These are phyloP conservation scores for Solanum paucissectum DNA, from an alignment of 257 asterid species.

Conservation along the genomic window DNA sequence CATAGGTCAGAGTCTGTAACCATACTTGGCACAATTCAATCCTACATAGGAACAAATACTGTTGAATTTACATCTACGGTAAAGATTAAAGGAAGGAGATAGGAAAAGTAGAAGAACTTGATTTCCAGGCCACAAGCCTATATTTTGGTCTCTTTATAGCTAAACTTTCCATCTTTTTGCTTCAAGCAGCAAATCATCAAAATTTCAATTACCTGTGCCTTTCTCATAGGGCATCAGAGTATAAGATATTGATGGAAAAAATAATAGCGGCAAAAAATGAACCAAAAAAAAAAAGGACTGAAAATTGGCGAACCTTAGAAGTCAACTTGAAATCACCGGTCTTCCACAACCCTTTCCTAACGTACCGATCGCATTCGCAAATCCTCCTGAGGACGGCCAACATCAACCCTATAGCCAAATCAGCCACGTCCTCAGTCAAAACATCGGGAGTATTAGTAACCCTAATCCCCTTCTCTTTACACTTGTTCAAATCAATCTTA, in stretches of 20 bases:
- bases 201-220: neutral
- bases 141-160: neutral
- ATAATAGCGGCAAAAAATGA: neutral
- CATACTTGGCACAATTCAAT: neutral
- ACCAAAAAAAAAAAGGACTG: neutral
- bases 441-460: slow-evolving; percentile 88
- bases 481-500: slow-evolving; percentile 61
- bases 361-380: slow-evolving; percentile 51
- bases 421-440: slow-evolving; percentile 88
- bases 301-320: slow-evolving; percentile 33
- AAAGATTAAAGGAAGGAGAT: neutral
- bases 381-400: slow-evolving; percentile 58
- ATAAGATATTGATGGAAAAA: neutral
- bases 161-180: neutral
- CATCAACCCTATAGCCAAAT: slow-evolving; percentile 70
- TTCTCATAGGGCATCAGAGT: neutral
- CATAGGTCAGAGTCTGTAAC: neutral
- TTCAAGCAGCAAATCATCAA: neutral
- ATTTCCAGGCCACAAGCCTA: neutral
- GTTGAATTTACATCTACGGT: neutral
- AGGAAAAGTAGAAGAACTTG: neutral
- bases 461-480: slow-evolving; percentile 67
- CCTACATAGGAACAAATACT: neutral
- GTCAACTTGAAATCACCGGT: slow-evolving; percentile 50
- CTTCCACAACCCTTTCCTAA: slow-evolving; percentile 64